Conservation (phyloP, 371 early-diverging fungal genomes). For the Syncephalastrum contaminatum region DNA sequence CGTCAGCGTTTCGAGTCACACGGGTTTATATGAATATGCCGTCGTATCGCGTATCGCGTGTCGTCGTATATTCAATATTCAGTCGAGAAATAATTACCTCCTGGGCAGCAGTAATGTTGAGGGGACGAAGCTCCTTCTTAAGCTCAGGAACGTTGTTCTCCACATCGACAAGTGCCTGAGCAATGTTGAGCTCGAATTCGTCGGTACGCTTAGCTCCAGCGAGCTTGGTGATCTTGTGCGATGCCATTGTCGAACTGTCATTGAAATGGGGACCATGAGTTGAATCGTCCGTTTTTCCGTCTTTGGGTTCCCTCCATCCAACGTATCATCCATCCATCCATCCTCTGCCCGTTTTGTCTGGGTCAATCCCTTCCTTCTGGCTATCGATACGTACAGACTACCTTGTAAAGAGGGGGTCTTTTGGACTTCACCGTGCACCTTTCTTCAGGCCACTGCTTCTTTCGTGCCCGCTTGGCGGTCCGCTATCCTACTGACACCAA, state of each 20-base stretch:
- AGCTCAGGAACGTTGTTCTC: conserved; percentile 90
- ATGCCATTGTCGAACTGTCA: conserved; percentile 35
- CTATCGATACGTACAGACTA: conserved; percentile 3
- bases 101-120: conserved; percentile 90
- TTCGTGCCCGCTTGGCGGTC: too few relatives aligned
- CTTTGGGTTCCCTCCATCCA: conserved; percentile 6
- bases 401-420: neutral
- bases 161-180: conserved; percentile 91
- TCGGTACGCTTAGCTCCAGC: conserved; percentile 70
- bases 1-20: neutral
- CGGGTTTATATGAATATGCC: neutral
- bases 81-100: conserved; percentile 64
- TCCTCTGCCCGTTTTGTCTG: neutral
- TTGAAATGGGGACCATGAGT: neutral
- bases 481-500: too few relatives aligned
- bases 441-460: too few relatives aligned
- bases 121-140: conserved; percentile 89
- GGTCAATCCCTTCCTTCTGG: neutral
- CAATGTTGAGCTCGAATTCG: conserved; percentile 89
- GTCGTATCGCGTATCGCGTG: neutral
- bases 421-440: too few relatives aligned
- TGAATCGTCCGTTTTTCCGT: neutral
- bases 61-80: neutral
- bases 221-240: conserved; percentile 75
- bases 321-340: conserved; percentile 23